Percentiles rank a stretch among this genome's conserved stretches.
These are phyloP conservation scores for Penicillium sp. DNA, from an alignment of 2,329 filamentous ascomycete genomes.

Conservation along the genomic window DNA sequence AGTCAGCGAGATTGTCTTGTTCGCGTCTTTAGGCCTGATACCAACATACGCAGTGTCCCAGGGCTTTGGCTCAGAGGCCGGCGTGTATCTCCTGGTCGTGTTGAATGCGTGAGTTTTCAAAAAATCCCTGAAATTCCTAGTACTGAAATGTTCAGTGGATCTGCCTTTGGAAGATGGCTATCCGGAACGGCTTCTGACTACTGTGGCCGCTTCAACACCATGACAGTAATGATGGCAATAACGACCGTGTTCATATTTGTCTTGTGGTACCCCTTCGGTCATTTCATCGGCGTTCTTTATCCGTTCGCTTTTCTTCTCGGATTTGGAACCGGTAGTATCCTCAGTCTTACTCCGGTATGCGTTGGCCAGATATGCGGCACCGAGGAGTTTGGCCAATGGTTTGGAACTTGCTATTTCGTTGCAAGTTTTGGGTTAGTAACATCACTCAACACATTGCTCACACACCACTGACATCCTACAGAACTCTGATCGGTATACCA, in stretches of 20 bases:
- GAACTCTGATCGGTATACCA: constrained; percentile 5
- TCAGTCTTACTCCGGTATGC: constrained; percentile 74
- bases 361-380: constrained; percentile 73
- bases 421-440: constrained; percentile 2
- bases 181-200: constrained; percentile 72
- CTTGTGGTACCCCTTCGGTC: constrained; percentile 2
- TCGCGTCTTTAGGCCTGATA: not conserved
- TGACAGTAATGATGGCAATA: constrained; percentile 57
- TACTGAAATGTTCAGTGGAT: constrained; percentile 1
- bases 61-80: not conserved
- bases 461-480: not conserved
- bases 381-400: constrained; percentile 74
- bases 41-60: constrained; percentile 2
- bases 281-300: constrained; percentile 52
- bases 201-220: constrained; percentile 76
- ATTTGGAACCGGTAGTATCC: constrained; percentile 71
- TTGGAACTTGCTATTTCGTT: constrained; percentile 53
- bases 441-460: not conserved
- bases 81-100: constrained; percentile 1
- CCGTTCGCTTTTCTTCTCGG: constrained; percentile 72
- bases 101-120: constrained; percentile 1
- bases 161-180: constrained; percentile 63
- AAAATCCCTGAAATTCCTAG: not conserved
- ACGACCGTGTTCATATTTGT: constrained; percentile 1
- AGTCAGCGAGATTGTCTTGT: constrained; percentile 5